Base-by-base conservation (phyloP, 257 asterid species). In the Fraxinus cuspidata region DNA sequence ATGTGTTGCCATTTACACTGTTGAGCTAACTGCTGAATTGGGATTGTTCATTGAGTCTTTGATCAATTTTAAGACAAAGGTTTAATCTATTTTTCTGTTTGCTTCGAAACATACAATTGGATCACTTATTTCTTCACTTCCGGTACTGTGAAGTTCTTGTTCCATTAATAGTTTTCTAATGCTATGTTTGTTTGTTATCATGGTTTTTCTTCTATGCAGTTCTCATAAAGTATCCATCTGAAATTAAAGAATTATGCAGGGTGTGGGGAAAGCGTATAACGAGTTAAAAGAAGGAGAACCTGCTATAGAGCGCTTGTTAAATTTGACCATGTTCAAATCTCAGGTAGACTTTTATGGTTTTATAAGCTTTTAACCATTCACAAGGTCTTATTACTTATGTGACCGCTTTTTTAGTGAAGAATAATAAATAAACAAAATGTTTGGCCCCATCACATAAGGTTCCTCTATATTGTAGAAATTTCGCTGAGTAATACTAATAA, bases 251-350 rank as follows among this genome's bases (percentile, higher is more conserved):
- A 77, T 81, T 70, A 68, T 51, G 83, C 97, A 94, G 99, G 97
- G 87, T 80, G 82, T 84, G 25, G 99, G 97, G 56, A 92, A 90
- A 86, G 97, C 99, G 23, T 92, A 92, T 85, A 94, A 94, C 12
- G 99, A 92, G 82, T 77, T 92, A 71, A 94, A 94, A 84, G 97
- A 92, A 92, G 99, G 99, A 83, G 97, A 94, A 82, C 99, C 99
- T 75, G 97, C 99, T 63, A 86, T 92, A 21, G 97, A 91, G 84
- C 95, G 99, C 76, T 77, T 94, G 76, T 91, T 92, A 86, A 74
- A 85, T 82, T 80, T 94, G 86, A 87, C 92, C 78, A 74, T 81
- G 74, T 92, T 89, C 84, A 80, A 79, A 76, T 78, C 97, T 38
- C 89, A 89, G 94, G 99, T 89, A 75, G 71, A 66, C 53, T 68